Base-by-base conservation (phyloP, 2,329 filamentous ascomycete genomes). In the Aspergillus uvarum region DNA sequence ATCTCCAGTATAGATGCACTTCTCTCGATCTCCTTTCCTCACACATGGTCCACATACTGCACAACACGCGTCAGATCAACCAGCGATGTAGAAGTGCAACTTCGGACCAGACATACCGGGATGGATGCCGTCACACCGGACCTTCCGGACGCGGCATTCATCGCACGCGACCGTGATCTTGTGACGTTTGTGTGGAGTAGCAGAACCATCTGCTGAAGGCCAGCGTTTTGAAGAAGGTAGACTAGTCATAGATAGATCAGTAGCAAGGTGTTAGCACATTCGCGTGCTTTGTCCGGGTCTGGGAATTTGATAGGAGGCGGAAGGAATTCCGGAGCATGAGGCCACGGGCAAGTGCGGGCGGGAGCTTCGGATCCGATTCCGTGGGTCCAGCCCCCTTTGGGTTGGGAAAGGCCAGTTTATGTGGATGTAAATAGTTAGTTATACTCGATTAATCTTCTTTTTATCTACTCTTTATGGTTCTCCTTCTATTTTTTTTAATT, bases 1-100 rank as follows among this genome's bases (percentile, higher is more conserved):
- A 57, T 72, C 71, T 4, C 70, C 67, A 1, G 69, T 70, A 44
- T 72, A 74, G 6, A 65, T 63, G 51, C 72, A 75, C 12, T 56
- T 54, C 0, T 62, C 64, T 19, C 49, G 58, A 16, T 69, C 65
- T 3, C 59, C 51, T 21, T 65, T 63, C 32, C 63, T 70, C 19
- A 57, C 58, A 54, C 72, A 75, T 21, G 70, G 71, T 16, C 70
- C 68, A 67, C 72, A 74, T 7, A 70, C 72, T 74, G 31, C 2
- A 24, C 5, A 11, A 6, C 26, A 24, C 10, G 12, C 24, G 3
- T 8, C 14, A n/a, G 47, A 2, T 66, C 44, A 66, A 59, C 35
- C 44, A 66, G 59, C 44, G 21, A 55, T 19, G 6, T n/a, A 26
- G 16, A 16, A 4, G 21, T 47, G 19, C 16, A 16, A 8, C 12